Conservation (phyloP, 192 early-diverging fungal species). For the Chytriomyces sp. region DNA sequence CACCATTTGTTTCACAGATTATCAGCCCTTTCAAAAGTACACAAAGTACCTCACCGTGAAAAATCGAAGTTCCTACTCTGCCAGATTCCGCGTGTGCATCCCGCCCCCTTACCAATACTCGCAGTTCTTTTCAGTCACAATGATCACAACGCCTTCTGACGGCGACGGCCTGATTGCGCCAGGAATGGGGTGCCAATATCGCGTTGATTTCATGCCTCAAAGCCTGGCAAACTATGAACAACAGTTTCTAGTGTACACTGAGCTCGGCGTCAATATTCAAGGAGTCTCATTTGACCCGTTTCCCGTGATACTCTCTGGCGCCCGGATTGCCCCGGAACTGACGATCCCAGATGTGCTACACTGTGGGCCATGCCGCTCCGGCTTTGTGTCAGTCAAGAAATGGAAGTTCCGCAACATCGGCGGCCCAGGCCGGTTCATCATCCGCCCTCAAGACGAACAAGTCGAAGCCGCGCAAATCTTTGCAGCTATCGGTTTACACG, state of each 20-base stretch:
- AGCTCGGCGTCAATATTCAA: constrained; percentile 12
- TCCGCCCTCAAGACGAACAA: constrained; percentile 31
- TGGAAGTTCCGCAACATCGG: constrained; percentile 52
- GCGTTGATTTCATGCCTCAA: constrained; percentile 50
- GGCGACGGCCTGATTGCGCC: constrained; percentile 54
- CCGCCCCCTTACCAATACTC: constrained; percentile 48
- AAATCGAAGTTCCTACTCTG: constrained; percentile 49
- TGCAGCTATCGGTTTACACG: constrained; percentile 22
- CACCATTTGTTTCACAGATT: constrained; percentile 48
- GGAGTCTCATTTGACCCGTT: constrained; percentile 19
- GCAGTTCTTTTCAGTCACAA: constrained; percentile 38
- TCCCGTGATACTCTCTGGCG: constrained; percentile 46
- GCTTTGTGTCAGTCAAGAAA: constrained; percentile 36
- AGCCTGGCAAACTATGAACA: constrained; percentile 48
- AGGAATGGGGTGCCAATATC: constrained; percentile 49
- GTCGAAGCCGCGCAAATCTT: constrained; percentile 46
- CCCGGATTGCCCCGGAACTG: constrained; percentile 43
- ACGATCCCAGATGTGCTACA: constrained; percentile 50
- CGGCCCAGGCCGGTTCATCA: constrained; percentile 50
- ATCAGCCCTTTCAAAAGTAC: constrained; percentile 52
- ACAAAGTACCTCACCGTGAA: constrained; percentile 48
- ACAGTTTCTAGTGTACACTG: constrained; percentile 48
- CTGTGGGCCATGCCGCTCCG: constrained; percentile 53
- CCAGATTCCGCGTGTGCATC: constrained; percentile 45
- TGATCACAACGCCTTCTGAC: constrained; percentile 40